Evolutionary conservation across 805 yeast genomes (phyloP).

Genomic region (Kodamaea laetipori): DNA sequence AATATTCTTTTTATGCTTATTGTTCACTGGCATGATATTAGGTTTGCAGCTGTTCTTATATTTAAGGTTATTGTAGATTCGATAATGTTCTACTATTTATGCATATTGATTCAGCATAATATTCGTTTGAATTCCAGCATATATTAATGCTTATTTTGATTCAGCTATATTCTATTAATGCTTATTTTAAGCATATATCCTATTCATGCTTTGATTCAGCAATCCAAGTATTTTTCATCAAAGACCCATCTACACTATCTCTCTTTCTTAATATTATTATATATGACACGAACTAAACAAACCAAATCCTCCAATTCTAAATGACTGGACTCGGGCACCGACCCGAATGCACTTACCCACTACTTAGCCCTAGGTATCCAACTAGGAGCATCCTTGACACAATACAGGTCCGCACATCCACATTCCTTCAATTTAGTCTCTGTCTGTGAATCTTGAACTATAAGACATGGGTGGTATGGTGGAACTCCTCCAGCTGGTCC

Average conservation of each 20-base stretch:
- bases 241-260: too few relatives aligned
- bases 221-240: too few relatives aligned
- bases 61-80: too few relatives aligned
- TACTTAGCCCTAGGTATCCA: slow-evolving; percentile 39
- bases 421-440: slow-evolving; percentile 45
- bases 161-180: too few relatives aligned
- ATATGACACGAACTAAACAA: background rate
- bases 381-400: slow-evolving; percentile 41
- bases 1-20: too few relatives aligned
- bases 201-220: too few relatives aligned
- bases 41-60: too few relatives aligned
- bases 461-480: slow-evolving; percentile 56
- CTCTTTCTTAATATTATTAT: background rate
- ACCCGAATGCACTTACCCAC: background rate
- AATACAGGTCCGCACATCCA: slow-evolving; percentile 44
- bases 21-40: too few relatives aligned
- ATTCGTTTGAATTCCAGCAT: background rate
- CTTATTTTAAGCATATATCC: too few relatives aligned
- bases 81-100: background rate
- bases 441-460: slow-evolving; percentile 57
- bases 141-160: too few relatives aligned
- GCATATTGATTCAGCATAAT: background rate
- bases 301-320: too few relatives aligned
- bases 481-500: slow-evolving; percentile 37
- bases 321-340: too few relatives aligned